Evolutionary conservation across 352 stramenopile genomes (phyloP).

Genomic region (Phytophthora meadii): DNA sequence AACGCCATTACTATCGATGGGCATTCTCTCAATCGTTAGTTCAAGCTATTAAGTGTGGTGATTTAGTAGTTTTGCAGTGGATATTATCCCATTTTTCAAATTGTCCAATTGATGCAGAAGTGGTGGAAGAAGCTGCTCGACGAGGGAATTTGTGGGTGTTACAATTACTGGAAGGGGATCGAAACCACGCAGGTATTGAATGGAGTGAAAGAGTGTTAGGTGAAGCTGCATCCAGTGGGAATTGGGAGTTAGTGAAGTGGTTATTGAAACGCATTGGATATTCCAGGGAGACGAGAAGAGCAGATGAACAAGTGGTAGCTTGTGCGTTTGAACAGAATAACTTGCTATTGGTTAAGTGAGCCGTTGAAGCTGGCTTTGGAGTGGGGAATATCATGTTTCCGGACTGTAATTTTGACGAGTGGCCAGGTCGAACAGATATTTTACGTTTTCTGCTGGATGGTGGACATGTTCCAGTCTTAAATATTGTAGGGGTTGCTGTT

Average conservation of each 20-base stretch:
- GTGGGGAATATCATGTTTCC: conserved; percentile 1
- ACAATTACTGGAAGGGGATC: conserved; percentile 13
- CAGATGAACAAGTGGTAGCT: conserved; percentile 1
- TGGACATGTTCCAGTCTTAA: not conserved
- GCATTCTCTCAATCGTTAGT: conserved; percentile 4
- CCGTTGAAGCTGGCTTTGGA: not conserved
- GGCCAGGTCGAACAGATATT: conserved; percentile 7
- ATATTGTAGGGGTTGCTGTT: conserved; percentile 6
- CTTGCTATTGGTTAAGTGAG: conserved; percentile 2
- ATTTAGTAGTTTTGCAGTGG: conserved; percentile 10
- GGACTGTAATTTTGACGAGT: not conserved
- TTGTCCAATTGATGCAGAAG: not conserved
- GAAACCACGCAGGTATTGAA: not conserved
- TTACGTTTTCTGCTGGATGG: conserved; percentile 12
- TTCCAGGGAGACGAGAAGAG: not conserved
- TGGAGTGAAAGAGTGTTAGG: conserved; percentile 1
- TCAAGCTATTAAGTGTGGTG: not conserved
- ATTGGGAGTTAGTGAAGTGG: conserved; percentile 17
- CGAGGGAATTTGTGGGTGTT: conserved; percentile 9
- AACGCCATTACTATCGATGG: conserved; percentile 4
- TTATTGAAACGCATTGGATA: conserved; percentile 1
- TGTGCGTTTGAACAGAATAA: conserved; percentile 20
- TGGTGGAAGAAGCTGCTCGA: conserved; percentile 16
- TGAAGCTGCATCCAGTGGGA: not conserved
- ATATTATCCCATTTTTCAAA: conserved; percentile 12